Percentiles rank a stretch among this genome's conserved stretches.
These are phyloP conservation scores for Ascochyta koolunga DNA, from an alignment of 2,329 filamentous ascomycete genomes.

Conservation along the genomic window DNA sequence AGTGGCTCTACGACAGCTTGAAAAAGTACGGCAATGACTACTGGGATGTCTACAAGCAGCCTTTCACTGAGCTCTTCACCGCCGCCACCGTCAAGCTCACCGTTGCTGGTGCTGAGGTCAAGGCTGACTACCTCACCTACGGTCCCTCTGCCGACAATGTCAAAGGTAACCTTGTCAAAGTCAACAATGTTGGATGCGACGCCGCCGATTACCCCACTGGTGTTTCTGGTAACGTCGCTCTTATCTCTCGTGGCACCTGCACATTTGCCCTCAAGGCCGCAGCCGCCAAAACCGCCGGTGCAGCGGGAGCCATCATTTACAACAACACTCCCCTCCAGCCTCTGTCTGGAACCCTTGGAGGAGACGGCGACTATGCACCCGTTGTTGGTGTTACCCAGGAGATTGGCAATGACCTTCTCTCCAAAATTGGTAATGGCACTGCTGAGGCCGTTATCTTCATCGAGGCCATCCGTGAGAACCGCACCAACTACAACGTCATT, in stretches of 20 bases:
- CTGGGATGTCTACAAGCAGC: slow-evolving; percentile 44
- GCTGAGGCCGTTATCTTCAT: slow-evolving; percentile 46
- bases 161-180: slow-evolving; percentile 65
- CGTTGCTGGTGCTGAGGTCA: slow-evolving; percentile 31
- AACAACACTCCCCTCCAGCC: slow-evolving; percentile 66
- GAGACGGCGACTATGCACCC: slow-evolving; percentile 61
- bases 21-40: slow-evolving; percentile 37
- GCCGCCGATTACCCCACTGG: slow-evolving; percentile 63
- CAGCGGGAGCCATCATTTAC: slow-evolving; percentile 72
- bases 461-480: slow-evolving; percentile 53
- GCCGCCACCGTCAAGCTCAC: slow-evolving; percentile 36
- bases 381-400: slow-evolving; percentile 70
- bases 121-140: slow-evolving; percentile 51
- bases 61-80: slow-evolving; percentile 44
- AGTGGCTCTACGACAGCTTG: slow-evolving; percentile 42
- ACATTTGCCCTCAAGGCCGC: slow-evolving; percentile 71
- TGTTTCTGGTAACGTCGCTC: slow-evolving; percentile 67
- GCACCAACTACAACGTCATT: slow-evolving; percentile 52
- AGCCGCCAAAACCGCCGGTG: slow-evolving; percentile 70
- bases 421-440: slow-evolving; percentile 57
- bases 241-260: slow-evolving; percentile 71
- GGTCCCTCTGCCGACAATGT: slow-evolving; percentile 68
- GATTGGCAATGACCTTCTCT: slow-evolving; percentile 62
- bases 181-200: slow-evolving; percentile 68
- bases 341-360: slow-evolving; percentile 71